Conservation (phyloP, 768 basidiomycete genomes). For the Trichaptum fuscoviolaceum region DNA sequence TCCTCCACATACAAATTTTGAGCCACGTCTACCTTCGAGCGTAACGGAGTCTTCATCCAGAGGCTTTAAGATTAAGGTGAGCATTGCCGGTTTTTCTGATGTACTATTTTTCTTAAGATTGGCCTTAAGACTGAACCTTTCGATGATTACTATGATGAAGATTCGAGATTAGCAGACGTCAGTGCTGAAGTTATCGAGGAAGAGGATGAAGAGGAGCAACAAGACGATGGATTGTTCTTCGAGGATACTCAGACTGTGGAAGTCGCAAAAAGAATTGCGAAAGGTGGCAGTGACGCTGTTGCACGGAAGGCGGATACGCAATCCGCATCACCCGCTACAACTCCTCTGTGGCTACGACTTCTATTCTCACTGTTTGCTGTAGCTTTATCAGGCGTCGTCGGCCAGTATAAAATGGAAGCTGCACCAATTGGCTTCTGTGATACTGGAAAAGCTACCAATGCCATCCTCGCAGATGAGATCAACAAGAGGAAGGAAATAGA, state of each 20-base stretch:
- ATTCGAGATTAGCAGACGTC: slow-evolving; percentile 12
- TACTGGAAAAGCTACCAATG: slow-evolving; percentile 54
- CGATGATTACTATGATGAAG: slow-evolving; percentile 13
- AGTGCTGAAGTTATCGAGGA: slow-evolving; percentile 10
- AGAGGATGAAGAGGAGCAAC: slow-evolving; percentile 16
- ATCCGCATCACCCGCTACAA: slow-evolving; percentile 11
- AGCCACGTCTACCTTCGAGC: slow-evolving; percentile 43
- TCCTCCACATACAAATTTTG: slow-evolving; percentile 53
- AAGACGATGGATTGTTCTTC: slow-evolving; percentile 16
- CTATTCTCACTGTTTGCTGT: slow-evolving; percentile 34
- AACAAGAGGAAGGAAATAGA: slow-evolving; percentile 41
- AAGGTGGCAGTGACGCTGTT: slow-evolving; percentile 23
- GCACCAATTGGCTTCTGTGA: slow-evolving; percentile 75
- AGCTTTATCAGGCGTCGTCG: slow-evolving; percentile 27
- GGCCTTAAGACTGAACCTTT: slow-evolving; percentile 14
- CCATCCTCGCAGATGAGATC: slow-evolving; percentile 43
- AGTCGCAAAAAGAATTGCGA: slow-evolving; percentile 35
- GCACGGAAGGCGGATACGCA: slow-evolving; percentile 10
- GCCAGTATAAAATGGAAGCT: slow-evolving; percentile 63
- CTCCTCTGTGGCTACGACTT: slow-evolving; percentile 36
- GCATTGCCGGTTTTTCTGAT: not conserved
- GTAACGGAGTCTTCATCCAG: slow-evolving; percentile 15
- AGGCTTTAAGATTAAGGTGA: slow-evolving; percentile 6
- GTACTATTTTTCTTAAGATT: slow-evolving; percentile 5
- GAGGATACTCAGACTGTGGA: slow-evolving; percentile 23